phyloP scores from a whole-genome alignment of 768 basidiomycete genomes.

The Tulasnella sp. region DNA sequence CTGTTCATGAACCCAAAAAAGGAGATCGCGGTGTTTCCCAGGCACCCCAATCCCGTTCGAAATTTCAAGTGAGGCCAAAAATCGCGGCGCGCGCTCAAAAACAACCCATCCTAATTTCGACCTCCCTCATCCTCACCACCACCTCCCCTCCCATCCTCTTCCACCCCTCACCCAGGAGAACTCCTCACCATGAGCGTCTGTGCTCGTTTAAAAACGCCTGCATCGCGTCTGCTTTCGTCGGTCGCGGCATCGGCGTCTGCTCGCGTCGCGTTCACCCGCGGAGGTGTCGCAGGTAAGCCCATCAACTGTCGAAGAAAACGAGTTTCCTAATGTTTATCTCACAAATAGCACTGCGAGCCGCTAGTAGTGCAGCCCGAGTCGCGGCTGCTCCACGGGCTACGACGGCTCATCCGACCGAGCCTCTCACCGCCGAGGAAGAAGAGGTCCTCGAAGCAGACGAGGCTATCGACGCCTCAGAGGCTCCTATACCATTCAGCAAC shows the following conservation, averaged over 20 bases:
- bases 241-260: neutral
- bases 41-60: too few species aligned
- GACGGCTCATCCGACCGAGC: neutral
- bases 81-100: neutral
- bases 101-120: neutral
- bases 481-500: constrained; percentile 22
- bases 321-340: neutral
- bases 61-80: neutral
- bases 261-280: neutral
- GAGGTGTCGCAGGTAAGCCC: neutral
- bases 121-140: neutral
- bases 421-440: neutral
- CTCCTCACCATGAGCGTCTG: neutral
- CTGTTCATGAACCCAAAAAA: too few species aligned
- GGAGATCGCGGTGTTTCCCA: too few species aligned
- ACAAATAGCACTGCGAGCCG: neutral
- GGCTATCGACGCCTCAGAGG: neutral
- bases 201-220: neutral
- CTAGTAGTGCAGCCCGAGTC: neutral
- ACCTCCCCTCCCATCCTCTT: neutral
- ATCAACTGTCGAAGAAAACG: neutral
- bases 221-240: neutral
- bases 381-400: neutral
- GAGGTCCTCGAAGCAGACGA: neutral
- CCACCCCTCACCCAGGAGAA: neutral